A percentile compares a stretch with the other conserved stretches of the same genome.
Conservation (phyloP, 2,329 filamentous ascomycete genomes). For the Colletotrichum viniferum region DNA sequence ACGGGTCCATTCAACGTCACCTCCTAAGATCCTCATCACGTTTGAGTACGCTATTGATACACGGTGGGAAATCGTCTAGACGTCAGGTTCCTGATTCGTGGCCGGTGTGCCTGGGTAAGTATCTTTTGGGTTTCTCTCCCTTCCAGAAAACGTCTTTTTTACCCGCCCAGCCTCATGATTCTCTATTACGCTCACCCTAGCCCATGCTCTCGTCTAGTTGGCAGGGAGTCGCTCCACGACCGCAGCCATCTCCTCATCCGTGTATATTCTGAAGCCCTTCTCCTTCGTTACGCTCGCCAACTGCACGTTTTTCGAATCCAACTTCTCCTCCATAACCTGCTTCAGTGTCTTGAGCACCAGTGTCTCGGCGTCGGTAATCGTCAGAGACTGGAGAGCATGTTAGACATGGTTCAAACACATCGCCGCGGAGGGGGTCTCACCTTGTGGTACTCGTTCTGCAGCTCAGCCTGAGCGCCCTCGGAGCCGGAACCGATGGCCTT, state of each 20-base stretch:
- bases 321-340: conserved; percentile 99
- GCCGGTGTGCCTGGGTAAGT: background rate
- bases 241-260: conserved; percentile 93
- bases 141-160: background rate
- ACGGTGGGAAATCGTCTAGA: conserved; percentile 6
- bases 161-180: background rate
- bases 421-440: conserved; percentile 39
- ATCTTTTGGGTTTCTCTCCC: background rate
- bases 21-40: background rate
- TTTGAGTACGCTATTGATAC: conserved; percentile 22
- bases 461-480: conserved; percentile 94
- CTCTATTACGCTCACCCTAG: background rate
- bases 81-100: conserved; percentile 7
- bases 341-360: conserved; percentile 97
- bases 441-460: conserved; percentile 99
- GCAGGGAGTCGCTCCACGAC: conserved; percentile 84
- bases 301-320: conserved; percentile 98
- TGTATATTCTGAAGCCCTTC: conserved; percentile 98
- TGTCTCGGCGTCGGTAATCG: conserved; percentile 90
- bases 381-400: conserved; percentile 70
- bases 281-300: conserved; percentile 97
- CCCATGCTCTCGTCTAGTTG: conserved; percentile 47
- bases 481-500: conserved; percentile 98
- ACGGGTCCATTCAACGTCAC: background rate
- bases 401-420: background rate